Conservation (phyloP, 2,329 filamentous ascomycete species). For the Arthrinium phaeospermum region DNA sequence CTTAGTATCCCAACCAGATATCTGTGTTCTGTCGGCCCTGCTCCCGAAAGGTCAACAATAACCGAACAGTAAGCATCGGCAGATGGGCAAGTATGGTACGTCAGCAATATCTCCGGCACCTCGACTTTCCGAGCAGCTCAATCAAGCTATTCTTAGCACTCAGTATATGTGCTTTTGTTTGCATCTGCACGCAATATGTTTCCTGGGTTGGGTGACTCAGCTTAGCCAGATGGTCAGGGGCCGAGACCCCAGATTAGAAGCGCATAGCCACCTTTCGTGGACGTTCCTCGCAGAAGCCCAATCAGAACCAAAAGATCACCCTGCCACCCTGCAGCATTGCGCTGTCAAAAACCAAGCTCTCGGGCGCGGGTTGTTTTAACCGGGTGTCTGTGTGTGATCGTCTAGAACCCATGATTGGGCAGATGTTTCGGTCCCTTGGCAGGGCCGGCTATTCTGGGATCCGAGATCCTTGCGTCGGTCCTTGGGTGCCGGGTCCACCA, state of each 20-base stretch:
- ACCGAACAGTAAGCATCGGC: neutral
- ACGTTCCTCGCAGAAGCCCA: neutral
- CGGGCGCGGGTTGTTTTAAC: neutral
- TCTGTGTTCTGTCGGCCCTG: neutral
- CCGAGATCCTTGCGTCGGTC: neutral
- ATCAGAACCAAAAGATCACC: neutral
- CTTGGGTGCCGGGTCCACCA: neutral
- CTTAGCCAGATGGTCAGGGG: neutral
- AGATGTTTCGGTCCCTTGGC: neutral
- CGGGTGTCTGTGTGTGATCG: neutral
- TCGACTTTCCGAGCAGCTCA: neutral
- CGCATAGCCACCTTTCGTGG: neutral
- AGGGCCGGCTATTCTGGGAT: constrained; percentile 1
- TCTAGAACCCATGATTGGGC: neutral
- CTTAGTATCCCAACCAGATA: too few relatives aligned
- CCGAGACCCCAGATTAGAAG: neutral
- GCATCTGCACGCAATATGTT: neutral
- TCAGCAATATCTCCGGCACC: neutral
- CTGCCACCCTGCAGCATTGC: neutral
- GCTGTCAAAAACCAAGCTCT: neutral
- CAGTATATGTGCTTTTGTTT: neutral
- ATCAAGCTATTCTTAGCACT: neutral
- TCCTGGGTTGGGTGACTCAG: neutral
- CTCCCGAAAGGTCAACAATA: neutral
- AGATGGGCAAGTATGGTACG: neutral